These are phyloP conservation scores for Darksidea phi DNA, from an alignment of 495 filamentous ascomycete species.

Conservation along the genomic window DNA sequence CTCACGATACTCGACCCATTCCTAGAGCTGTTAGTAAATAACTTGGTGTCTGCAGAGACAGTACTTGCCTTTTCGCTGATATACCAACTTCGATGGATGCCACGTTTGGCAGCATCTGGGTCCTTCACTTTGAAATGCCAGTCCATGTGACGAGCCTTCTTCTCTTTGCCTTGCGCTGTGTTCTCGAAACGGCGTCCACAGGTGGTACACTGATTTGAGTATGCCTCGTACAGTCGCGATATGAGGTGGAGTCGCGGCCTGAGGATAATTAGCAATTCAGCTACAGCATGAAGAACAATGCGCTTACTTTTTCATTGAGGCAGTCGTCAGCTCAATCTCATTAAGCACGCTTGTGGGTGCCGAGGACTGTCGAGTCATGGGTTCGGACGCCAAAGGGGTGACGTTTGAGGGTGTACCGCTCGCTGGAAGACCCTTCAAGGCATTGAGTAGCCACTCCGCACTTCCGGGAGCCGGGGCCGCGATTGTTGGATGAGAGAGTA, in stretches of 20 bases:
- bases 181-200: conserved; percentile 84
- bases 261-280: conserved; percentile 40
- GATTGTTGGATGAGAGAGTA: not conserved
- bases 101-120: conserved; percentile 74
- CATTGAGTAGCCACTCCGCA: conserved; percentile 30
- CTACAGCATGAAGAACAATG: conserved; percentile 11
- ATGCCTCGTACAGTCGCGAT: conserved; percentile 68
- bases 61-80: conserved; percentile 78
- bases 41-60: not conserved
- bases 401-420: not conserved
- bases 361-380: conserved; percentile 24
- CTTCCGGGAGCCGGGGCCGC: conserved; percentile 1
- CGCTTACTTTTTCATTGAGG: conserved; percentile 69
- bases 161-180: conserved; percentile 72
- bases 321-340: conserved; percentile 66
- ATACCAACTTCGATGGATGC: conserved; percentile 88
- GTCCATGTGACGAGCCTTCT: conserved; percentile 91
- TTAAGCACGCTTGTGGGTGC: conserved; percentile 46
- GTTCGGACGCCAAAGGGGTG: conserved; percentile 7
- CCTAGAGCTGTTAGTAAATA: conserved; percentile 47
- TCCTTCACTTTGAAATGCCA: conserved; percentile 97
- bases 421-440: conserved; percentile 14
- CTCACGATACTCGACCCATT: conserved; percentile 86
- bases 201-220: conserved; percentile 81
- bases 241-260: conserved; percentile 76